Evolutionary conservation across 2,329 filamentous ascomycete genomes (phyloP), one percentile per base, ranked within the genome.

Genomic region (Colletotrichum filicis): DNA sequence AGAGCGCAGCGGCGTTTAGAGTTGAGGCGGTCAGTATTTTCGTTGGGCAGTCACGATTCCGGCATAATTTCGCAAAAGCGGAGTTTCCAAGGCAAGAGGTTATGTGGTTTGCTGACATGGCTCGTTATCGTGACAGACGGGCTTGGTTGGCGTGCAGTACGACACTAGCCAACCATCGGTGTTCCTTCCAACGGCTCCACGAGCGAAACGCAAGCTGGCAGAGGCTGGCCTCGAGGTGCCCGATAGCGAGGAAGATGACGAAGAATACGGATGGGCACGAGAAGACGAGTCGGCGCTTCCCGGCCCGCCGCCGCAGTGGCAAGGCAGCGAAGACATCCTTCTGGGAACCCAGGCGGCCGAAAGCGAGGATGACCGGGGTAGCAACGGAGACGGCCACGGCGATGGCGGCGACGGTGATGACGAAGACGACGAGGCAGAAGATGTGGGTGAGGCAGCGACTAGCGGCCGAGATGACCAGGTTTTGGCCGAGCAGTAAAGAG

Each of bases 251-350:
- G 89, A 88, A 35, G 86, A 87, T 19, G 91, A 92, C 72, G 92
- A 94, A 75, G 90, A 93, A 77, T 94, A 94, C 77, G 92, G 92
- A 16, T 95, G 92, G 92, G 88, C 88, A 52, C 89, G 93, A 65
- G 89, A 90, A 57, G 91, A 92, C 76, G 91, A 92, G 69, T 87
- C 89, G 68, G 86, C 88, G 63, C 83, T 91, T 76, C 90, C 90
- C 12, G 84, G 83, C 4, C 88, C 87, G 81, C 90, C 90, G n/a
- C 89, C 90, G 9, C 90, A 92, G 79, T 92, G 90, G 89, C 90
- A 92, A 80, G 91, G 90, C 24, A 92, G 90, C 76, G 90, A 92
- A 77, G 91, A 92, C 77, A 82, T 92, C 57, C 82, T 92, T 46
- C 83, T 91, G 5, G 87, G 87, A 63, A 84, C 83, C 30, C 81